Evolutionary conservation across 371 early-diverging fungal species (phyloP), one percentile per base, ranked within the genome.

Genomic region (Mortierella sp.): DNA sequence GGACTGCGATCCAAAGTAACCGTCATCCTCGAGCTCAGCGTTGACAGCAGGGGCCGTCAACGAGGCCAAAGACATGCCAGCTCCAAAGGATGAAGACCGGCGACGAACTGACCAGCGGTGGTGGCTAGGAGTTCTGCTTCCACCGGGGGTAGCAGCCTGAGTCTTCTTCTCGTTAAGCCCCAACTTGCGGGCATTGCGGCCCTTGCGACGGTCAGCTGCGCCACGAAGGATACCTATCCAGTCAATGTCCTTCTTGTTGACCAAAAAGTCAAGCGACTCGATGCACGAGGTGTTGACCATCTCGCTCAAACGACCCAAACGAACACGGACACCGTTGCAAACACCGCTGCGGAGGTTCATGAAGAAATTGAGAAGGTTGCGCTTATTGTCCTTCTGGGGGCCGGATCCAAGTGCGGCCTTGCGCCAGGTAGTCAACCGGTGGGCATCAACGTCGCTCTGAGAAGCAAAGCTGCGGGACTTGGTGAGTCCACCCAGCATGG

Each of bases 251-350:
- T 91, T 89, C 87, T 93, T 93, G 81, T 89, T 91, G 43, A 95
- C 91, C 85, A 97, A 86, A 85, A 97, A 97, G 82, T 96, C 97
- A n/a, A 97, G 90, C 8, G 93, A 93, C 75, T 95, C 95, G 74
- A 97, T 93, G 79, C 94, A 94, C 34, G 94, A 91, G 0, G 96
- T 96, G 83, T 91, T 93, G 70, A 96, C 90, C 86, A 96, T 91
- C 82, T 97, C 97, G 11, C 89, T 79, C 28, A 97, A 82, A 26
- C 95, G 88, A 21, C 96, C 96, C 5, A 95, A 82, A 13, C 96
- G 94, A 16, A 93, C 90, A 43, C 95, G 92, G 0, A 93, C 93
- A 74, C 94, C 94, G 28, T 91, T 90, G 80, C 93, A 93, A 48
- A 90, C 89, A 28, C 97, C 97, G 16, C 90, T 91, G 21, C 95